Base-by-base conservation (phyloP, 2,329 filamentous ascomycete species). In the Colletotrichum sp. region DNA sequence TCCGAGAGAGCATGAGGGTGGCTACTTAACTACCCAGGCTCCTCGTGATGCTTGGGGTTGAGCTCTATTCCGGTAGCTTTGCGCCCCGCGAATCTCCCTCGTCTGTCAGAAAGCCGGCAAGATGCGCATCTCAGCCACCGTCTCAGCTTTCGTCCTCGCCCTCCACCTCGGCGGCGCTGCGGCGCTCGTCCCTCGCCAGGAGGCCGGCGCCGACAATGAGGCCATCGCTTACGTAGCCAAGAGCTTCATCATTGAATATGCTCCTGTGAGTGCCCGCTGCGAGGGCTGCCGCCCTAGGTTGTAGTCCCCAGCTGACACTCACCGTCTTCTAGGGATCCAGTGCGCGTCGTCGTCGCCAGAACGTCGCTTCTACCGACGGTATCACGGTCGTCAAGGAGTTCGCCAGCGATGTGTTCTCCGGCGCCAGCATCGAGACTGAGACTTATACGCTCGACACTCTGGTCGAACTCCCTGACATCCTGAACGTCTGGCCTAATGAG, bases 401-500 rank as follows among this genome's bases (percentile, higher is more conserved):
- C 72, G 66, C 80, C 30, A 82, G 78, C 32, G 72, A 76, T 16
- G 75, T 83, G 49, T 83, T 83, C 73, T 79, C 79, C 9, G 82
- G 81, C 44, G 82, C 81, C 36, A 82, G 78, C 71, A 79, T 83
- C 30, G 79, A 82, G 76, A 80, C 80, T 6, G 81, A 80, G 30
- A 78, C 76, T 59, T 79, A 79, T 72, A 79, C 80, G 63, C 66
- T 82, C 71, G 72, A 86, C 55, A 73, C 74, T 67, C 75, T 93
- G 57, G 72, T 75, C 64, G 76, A 66, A 22, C 72, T 83, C 29
- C 78, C 78, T 30, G 82, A 78, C 16, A 78, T 85, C 83, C 32
- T 82, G 62, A 85, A 84, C 36, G 84, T 85, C 22, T 86, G 85
- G 85, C 80, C 81, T 68, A 84, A 78, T 55, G 67, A 76, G 75